Evolutionary conservation across 2,329 filamentous ascomycete genomes (phyloP), one percentile per base, ranked within the genome.

Genomic region (Colletotrichum filicis): DNA sequence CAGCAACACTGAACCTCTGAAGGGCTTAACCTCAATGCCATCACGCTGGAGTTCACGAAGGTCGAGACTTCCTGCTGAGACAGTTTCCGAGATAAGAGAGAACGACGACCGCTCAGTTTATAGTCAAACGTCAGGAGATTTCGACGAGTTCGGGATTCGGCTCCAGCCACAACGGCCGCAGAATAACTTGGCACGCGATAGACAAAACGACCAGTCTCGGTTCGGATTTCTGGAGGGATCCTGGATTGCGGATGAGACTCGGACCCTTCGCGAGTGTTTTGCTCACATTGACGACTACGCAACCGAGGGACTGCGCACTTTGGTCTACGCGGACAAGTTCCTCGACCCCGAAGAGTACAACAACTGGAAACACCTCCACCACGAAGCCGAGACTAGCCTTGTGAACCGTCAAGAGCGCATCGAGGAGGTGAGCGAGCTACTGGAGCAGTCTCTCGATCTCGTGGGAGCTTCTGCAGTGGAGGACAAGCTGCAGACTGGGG

Each of bases 251-350:
- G 86, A 90, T 70, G 89, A 91, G 57, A 86, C 90, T 0, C 88
- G 90, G 0, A 88, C 95, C 1, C 95, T 97, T 76, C 91, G 93
- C 68, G 89, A 92, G 32, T 97, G 94, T 80, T 97, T 97, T 80
- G 92, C 95, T 80, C 94, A 97, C 76, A 87, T 97, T 74, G 95
- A 97, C 75, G 94, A 97, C 71, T 97, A 97, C 80, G 94, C 95
- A 0, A 94, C 92, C 0, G 94, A 97, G 79, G 95, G 95, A 24
- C 84, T 97, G 60, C 91, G 95, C 22, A 97, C 95, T 0, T 85
- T 97, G 22, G 86, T 97, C 1, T 97, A 94, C 80, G 94, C 92
- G 1, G 92, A 95, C 79, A 92, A 92, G 26, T 95, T 93, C 78
- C 82, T 97, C 3, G 87, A 92, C 3, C 92, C 95, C 62, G 83